Evolutionary conservation across 495 filamentous ascomycete species (phyloP).

Genomic region (Xylaria cubensis): DNA sequence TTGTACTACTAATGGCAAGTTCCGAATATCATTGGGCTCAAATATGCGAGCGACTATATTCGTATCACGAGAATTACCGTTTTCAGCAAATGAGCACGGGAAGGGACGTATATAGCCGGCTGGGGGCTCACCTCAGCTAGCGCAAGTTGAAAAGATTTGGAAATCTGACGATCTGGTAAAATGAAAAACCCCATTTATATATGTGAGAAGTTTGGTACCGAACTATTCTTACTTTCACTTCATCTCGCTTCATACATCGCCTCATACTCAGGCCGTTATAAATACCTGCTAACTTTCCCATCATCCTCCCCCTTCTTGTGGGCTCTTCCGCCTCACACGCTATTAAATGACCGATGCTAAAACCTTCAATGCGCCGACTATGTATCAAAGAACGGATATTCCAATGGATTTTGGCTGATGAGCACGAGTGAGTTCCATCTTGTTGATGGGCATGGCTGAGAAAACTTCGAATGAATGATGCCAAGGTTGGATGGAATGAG

Average conservation of each 20-base stretch:
- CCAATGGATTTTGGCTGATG: not conserved
- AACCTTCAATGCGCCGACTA: not conserved
- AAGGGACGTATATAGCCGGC: not conserved
- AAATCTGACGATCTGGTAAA: not conserved
- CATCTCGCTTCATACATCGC: not conserved
- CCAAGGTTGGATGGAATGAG: conserved; percentile 1
- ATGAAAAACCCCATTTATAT: not conserved
- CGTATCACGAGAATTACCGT: conserved; percentile 7
- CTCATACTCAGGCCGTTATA: conserved; percentile 5
- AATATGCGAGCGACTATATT: not conserved
- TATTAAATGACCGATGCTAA: not conserved
- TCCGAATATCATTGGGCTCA: not conserved
- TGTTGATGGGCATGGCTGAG: not conserved
- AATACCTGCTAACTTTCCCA: not conserved
- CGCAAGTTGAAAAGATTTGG: not conserved
- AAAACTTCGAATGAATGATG: not conserved
- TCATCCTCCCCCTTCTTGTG: not conserved
- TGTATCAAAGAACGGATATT: not conserved
- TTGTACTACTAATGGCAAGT: not conserved
- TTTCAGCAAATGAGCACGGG: conserved; percentile 9
- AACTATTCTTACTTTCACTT: conserved; percentile 10
- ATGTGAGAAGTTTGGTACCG: not conserved
- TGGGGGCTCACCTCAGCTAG: not conserved
- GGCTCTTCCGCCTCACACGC: not conserved
- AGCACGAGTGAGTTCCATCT: not conserved